Evolutionary conservation across 106 monocot genomes (phyloP).

Genomic region (Dioscorea zingiberensis): DNA sequence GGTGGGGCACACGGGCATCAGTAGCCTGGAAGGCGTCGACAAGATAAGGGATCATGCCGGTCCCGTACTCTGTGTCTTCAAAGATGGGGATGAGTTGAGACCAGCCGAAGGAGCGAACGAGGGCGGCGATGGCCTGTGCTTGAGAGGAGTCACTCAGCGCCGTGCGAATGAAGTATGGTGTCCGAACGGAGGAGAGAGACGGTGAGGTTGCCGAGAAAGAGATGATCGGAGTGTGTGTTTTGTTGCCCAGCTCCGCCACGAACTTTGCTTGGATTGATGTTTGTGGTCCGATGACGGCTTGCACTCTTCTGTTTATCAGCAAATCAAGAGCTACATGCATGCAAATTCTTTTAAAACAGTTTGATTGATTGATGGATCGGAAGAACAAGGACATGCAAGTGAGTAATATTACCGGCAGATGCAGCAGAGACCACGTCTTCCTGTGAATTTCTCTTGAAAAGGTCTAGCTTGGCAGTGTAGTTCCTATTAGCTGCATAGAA

Average conservation of each 20-base stretch:
- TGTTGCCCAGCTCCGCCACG: too few species aligned
- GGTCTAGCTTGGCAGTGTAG: slow-evolving; percentile 4
- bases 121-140: slow-evolving; percentile 20
- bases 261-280: too few species aligned
- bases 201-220: too few species aligned
- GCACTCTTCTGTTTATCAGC: too few species aligned
- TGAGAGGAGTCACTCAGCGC: slow-evolving; percentile 35
- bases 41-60: slow-evolving; percentile 38
- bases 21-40: slow-evolving; percentile 36
- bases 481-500: slow-evolving; percentile 1
- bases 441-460: neutral
- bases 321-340: too few species aligned
- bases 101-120: slow-evolving; percentile 43
- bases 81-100: slow-evolving; percentile 33
- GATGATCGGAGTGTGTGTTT: too few species aligned
- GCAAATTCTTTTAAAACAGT: too few species aligned
- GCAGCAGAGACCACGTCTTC: neutral
- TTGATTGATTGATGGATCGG: too few species aligned
- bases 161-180: slow-evolving; percentile 38
- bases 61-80: slow-evolving; percentile 52
- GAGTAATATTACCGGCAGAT: neutral
- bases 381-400: too few species aligned
- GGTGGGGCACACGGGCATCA: slow-evolving; percentile 17
- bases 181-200: too few species aligned
- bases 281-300: too few species aligned